These are phyloP conservation scores for Xylaria telfairii DNA, from an alignment of 495 filamentous ascomycete genomes.

Conservation along the genomic window DNA sequence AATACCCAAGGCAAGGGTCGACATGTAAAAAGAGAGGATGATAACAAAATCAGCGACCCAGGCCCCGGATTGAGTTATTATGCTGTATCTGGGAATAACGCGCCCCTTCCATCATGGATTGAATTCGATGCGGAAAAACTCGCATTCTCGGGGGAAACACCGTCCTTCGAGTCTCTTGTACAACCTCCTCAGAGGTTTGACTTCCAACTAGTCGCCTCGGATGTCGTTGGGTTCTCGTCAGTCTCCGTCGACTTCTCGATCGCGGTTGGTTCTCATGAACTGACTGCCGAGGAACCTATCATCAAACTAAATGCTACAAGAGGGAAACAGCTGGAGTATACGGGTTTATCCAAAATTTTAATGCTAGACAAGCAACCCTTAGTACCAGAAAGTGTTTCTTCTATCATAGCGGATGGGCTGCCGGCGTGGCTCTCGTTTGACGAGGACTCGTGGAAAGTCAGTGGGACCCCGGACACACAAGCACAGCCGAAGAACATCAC, in stretches of 20 bases:
- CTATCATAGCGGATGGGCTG: constrained; percentile 54
- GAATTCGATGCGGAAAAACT: constrained; percentile 69
- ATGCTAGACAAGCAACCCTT: constrained; percentile 67
- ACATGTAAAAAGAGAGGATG: constrained; percentile 4
- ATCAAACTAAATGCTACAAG: constrained; percentile 65
- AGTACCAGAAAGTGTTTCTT: constrained; percentile 38
- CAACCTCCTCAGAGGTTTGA: constrained; percentile 74
- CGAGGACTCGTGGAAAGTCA: constrained; percentile 63
- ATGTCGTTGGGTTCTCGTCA: constrained; percentile 77
- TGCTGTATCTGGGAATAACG: constrained; percentile 75
- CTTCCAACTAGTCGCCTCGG: constrained; percentile 78
- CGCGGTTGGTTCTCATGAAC: constrained; percentile 69
- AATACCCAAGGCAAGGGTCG: background rate
- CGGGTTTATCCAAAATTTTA: constrained; percentile 58
- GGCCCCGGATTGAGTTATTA: constrained; percentile 63
- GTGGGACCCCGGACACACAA: constrained; percentile 65
- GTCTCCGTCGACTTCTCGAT: constrained; percentile 71
- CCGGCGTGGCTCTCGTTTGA: constrained; percentile 78
- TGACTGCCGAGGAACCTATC: constrained; percentile 64
- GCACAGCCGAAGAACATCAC: constrained; percentile 67
- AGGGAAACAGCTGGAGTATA: constrained; percentile 62
- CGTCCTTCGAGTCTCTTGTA: constrained; percentile 63
- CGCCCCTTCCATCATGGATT: constrained; percentile 88
- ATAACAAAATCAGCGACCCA: constrained; percentile 16
- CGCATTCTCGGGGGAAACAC: constrained; percentile 76